Evolutionary conservation across 345 rosid species (phyloP).

Genomic region (Hibiscus syriacus): DNA sequence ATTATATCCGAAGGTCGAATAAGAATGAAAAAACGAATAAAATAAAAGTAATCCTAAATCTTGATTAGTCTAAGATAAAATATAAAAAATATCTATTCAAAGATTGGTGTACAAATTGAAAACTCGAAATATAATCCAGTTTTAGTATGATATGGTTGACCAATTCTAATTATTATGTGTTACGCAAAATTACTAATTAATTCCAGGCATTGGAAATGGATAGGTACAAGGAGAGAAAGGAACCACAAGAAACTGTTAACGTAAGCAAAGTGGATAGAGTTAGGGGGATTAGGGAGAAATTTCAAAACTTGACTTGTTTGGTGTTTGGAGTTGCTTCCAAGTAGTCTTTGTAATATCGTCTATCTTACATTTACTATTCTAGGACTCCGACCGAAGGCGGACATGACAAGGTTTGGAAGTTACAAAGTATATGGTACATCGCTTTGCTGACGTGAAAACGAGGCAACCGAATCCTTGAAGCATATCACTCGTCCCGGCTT

Average conservation of each 20-base stretch:
- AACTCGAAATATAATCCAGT: too few species aligned
- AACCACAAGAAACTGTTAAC: background rate
- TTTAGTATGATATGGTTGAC: too few species aligned
- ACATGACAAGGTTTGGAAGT: background rate
- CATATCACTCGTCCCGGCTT: too few species aligned
- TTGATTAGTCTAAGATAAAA: too few species aligned
- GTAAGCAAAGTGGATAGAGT: background rate
- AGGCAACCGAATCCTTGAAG: slow-evolving; percentile 5
- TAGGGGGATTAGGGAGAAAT: background rate
- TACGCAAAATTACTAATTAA: too few species aligned
- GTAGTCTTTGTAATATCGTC: background rate
- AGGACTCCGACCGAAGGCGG: background rate
- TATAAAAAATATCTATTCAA: too few species aligned
- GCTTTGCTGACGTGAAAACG: slow-evolving; percentile 17
- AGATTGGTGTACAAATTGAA: too few species aligned
- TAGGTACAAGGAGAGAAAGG: background rate
- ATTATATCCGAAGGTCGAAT: too few species aligned
- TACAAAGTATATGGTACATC: background rate
- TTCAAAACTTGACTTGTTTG: background rate
- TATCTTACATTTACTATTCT: background rate
- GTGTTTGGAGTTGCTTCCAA: background rate
- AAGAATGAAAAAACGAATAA: too few species aligned
- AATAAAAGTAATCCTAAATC: too few species aligned
- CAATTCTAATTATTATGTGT: too few species aligned
- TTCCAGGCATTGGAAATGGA: background rate